Percentiles rank a stretch among this genome's conserved stretches.
These are phyloP conservation scores for Amanita fuliginea DNA, from an alignment of 768 basidiomycete species.

Conservation along the genomic window DNA sequence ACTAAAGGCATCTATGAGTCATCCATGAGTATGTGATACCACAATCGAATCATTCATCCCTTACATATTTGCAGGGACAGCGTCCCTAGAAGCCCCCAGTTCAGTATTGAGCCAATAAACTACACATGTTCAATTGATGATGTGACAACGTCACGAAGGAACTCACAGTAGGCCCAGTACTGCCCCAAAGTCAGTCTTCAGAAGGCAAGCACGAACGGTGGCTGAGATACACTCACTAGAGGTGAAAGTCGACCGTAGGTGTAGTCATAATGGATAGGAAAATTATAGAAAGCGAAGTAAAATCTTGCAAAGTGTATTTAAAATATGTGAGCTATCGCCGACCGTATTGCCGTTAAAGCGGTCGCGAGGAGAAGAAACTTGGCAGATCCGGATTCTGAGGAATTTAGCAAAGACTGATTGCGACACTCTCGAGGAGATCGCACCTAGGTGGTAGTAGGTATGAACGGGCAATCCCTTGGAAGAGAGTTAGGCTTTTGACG, in stretches of 20 bases:
- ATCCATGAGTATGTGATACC: background rate
- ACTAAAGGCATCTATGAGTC: background rate
- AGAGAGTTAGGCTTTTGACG: background rate
- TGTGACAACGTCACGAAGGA: background rate
- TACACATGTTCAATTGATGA: background rate
- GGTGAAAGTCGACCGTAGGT: background rate
- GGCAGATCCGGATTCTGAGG: background rate
- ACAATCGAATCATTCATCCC: background rate
- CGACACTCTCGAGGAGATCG: background rate
- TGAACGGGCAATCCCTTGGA: background rate
- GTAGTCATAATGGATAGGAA: background rate
- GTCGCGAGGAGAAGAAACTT: background rate
- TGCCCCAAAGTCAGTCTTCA: background rate
- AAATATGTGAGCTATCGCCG: background rate
- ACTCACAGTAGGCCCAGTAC: slow-evolving; percentile 4
- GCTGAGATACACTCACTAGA: background rate
- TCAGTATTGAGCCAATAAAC: slow-evolving; percentile 3
- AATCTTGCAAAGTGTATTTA: background rate
- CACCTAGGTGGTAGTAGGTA: background rate
- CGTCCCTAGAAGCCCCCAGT: slow-evolving; percentile 1
- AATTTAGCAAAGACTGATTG: background rate
- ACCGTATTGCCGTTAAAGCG: background rate
- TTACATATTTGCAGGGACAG: slow-evolving; percentile 4
- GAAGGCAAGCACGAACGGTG: background rate
- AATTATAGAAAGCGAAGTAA: background rate